These are phyloP conservation scores for Tricholoma furcatifolium DNA, from an alignment of 768 basidiomycete species.

Conservation along the genomic window DNA sequence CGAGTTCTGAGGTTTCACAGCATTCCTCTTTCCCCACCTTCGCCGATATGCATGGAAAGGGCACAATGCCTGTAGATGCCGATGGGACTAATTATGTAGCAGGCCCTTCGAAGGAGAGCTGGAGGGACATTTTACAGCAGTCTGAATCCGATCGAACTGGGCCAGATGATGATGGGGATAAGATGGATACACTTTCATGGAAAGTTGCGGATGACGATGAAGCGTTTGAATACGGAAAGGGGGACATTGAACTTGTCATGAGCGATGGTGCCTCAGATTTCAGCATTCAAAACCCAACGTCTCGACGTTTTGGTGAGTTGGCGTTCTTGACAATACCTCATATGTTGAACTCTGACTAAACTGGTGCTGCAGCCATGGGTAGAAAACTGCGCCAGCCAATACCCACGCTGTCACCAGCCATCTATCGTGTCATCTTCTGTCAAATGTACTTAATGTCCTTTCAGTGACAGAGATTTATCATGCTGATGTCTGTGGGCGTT, in stretches of 20 bases:
- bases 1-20: constrained; percentile 21
- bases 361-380: background rate
- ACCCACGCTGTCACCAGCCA: constrained; percentile 37
- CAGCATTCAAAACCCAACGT: background rate
- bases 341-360: background rate
- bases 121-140: constrained; percentile 4
- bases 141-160: background rate
- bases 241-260: constrained; percentile 2
- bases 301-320: constrained; percentile 6
- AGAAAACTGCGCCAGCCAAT: constrained; percentile 24
- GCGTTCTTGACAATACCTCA: background rate
- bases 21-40: constrained; percentile 36
- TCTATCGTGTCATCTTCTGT: constrained; percentile 55
- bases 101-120: constrained; percentile 8
- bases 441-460: constrained; percentile 49
- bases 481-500: background rate
- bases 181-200: constrained; percentile 11
- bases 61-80: constrained; percentile 8
- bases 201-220: constrained; percentile 14
- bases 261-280: constrained; percentile 5
- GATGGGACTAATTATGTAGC: constrained; percentile 3
- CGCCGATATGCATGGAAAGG: constrained; percentile 19
- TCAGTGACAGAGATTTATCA: background rate
- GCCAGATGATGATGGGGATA: background rate
- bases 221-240: constrained; percentile 10